phyloP scores from a whole-genome alignment of 2,329 filamentous ascomycete species.

The Trichoderma guizhouense region DNA sequence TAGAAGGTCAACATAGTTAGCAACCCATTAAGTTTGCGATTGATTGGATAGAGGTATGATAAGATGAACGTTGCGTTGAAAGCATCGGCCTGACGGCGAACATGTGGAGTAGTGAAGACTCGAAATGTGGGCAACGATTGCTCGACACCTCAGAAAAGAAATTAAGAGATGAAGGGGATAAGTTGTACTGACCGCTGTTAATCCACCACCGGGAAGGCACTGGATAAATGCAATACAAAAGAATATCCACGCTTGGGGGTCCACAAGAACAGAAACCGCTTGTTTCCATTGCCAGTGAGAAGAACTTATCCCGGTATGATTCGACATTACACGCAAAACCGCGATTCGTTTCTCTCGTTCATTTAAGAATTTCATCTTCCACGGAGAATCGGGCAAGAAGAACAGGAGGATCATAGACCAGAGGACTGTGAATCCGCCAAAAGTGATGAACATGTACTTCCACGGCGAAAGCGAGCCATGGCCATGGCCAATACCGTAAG shows the following conservation, averaged over 20 bases:
- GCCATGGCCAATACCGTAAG: slow-evolving; percentile 15
- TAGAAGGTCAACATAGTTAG: not conserved
- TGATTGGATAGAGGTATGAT: not conserved
- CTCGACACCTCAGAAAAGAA: not conserved
- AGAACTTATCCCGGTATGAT: not conserved
- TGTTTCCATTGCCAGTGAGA: not conserved
- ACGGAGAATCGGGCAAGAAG: not conserved
- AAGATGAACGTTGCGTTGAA: not conserved
- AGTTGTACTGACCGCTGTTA: not conserved
- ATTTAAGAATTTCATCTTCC: not conserved
- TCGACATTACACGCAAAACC: not conserved
- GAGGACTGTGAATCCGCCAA: not conserved
- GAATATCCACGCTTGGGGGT: slow-evolving; percentile 20
- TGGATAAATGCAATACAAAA: slow-evolving; percentile 16
- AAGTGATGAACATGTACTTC: slow-evolving; percentile 10
- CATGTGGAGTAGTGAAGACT: not conserved
- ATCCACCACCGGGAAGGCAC: slow-evolving; percentile 17
- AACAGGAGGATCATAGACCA: not conserved
- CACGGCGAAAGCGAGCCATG: not conserved
- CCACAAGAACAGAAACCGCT: not conserved
- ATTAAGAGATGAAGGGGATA: not conserved
- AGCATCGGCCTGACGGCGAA: not conserved
- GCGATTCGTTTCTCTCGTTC: not conserved
- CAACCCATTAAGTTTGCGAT: not conserved
- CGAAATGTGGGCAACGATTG: not conserved